Evolutionary conservation across 1,284 basidiomycete genomes (phyloP).

Genomic region (Earliella scabrosa): DNA sequence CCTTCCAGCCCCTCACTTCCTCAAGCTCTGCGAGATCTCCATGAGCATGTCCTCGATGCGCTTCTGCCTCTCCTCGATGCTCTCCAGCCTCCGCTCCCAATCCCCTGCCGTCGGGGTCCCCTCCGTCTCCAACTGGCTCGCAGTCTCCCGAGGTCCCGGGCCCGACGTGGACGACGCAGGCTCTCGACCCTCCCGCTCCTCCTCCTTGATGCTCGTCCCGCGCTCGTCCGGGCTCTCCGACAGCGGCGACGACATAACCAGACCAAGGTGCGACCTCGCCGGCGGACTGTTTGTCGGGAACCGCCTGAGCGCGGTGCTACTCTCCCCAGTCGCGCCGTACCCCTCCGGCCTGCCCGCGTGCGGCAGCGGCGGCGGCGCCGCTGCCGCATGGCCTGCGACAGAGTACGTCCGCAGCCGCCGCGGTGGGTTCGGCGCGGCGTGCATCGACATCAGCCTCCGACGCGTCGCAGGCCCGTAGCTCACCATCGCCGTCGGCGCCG

Average conservation of each 20-base stretch:
- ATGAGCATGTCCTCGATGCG: conserved; percentile 66
- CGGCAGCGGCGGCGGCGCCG: no score
- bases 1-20: background rate
- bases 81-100: conserved; percentile 50
- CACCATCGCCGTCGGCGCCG: conserved; percentile 29
- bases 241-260: conserved; percentile 28
- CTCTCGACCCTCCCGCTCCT: conserved; percentile 40
- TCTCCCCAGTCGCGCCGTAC: conserved; percentile 6
- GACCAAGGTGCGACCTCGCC: conserved; percentile 19
- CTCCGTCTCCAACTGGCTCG: conserved; percentile 45
- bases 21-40: conserved; percentile 32
- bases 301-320: conserved; percentile 21
- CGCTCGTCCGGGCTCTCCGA: conserved; percentile 39
- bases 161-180: conserved; percentile 40
- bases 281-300: conserved; percentile 29
- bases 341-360: conserved; percentile 5
- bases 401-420: conserved; percentile 15
- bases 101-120: conserved; percentile 32
- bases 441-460: conserved; percentile 55
- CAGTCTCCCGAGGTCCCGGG: conserved; percentile 41
- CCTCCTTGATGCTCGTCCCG: conserved; percentile 37
- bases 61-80: conserved; percentile 65
- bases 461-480: conserved; percentile 67
- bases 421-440: conserved; percentile 21
- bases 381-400: background rate